Percentiles rank a stretch among this genome's conserved stretches.
Evolutionary conservation across 164 flowering plant species (phyloP).

Genomic region (Umbellularia californica): DNA sequence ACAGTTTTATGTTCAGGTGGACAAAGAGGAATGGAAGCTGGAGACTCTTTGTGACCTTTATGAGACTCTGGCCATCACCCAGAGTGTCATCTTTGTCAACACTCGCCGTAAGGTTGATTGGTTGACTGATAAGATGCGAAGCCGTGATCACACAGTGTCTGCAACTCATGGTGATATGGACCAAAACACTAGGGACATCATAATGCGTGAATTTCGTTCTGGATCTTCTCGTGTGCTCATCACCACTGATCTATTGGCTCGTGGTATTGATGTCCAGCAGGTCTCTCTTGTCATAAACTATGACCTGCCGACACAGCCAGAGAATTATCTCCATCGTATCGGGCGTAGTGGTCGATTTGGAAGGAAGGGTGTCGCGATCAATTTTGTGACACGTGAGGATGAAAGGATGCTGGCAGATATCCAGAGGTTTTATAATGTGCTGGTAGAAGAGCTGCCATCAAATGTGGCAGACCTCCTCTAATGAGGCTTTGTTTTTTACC

Average conservation of each 20-base stretch:
- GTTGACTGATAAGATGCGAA: conserved; percentile 24
- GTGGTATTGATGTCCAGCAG: conserved; percentile 98
- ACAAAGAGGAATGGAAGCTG: conserved; percentile 8
- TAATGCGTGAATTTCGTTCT: conserved; percentile 74
- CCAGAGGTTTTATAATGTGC: conserved; percentile 73
- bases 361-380: conserved; percentile 85
- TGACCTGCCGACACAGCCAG: conserved; percentile 86
- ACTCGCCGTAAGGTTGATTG: conserved; percentile 18
- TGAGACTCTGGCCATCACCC: conserved; percentile 14
- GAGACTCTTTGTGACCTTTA: conserved; percentile 13
- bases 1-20: conserved; percentile 10
- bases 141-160: conserved; percentile 49
- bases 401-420: conserved; percentile 78
- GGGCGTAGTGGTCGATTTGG: conserved; percentile 89
- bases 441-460: conserved; percentile 71
- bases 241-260: conserved; percentile 97
- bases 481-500: conserved; percentile 10
- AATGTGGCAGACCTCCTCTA: conserved; percentile 78
- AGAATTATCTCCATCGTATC: conserved; percentile 84
- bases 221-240: conserved; percentile 87
- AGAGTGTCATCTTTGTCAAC: conserved; percentile 13
- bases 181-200: conserved; percentile 92
- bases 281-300: conserved; percentile 84
- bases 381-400: conserved; percentile 71
- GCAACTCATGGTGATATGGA: conserved; percentile 99